Conservation (phyloP, 495 filamentous ascomycete species). For the Penicillium crystallinum region DNA sequence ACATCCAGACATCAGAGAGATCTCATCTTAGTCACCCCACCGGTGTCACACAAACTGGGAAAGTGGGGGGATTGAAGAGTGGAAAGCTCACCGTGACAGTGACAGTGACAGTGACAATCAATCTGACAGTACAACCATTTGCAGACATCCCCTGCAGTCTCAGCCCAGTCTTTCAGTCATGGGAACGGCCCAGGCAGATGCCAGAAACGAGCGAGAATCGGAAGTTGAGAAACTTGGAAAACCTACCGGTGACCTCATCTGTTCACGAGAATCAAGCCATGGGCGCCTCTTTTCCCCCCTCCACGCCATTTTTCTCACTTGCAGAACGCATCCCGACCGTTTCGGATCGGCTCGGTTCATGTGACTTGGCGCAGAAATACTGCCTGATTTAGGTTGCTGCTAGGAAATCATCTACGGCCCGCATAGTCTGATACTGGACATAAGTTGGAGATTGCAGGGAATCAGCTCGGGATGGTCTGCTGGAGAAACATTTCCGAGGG, state of each 20-base stretch:
- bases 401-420: background rate
- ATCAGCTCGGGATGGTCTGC: background rate
- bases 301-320: constrained; percentile 4
- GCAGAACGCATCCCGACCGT: constrained; percentile 13
- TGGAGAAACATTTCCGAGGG: background rate
- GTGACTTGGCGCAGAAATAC: constrained; percentile 1
- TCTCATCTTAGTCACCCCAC: background rate
- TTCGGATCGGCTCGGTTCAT: constrained; percentile 12
- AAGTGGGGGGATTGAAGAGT: background rate
- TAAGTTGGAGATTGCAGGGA: background rate
- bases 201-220: background rate
- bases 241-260: constrained; percentile 7
- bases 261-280: background rate
- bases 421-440: background rate
- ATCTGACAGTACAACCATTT: background rate
- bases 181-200: background rate
- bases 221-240: background rate
- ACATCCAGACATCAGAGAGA: background rate
- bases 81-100: constrained; percentile 6
- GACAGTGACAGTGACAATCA: background rate
- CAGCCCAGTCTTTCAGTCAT: background rate
- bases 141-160: background rate
- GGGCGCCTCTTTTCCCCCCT: background rate
- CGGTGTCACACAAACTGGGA: background rate
- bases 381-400: constrained; percentile 3